These are phyloP conservation scores for Aspergillus olivimuriae DNA, from an alignment of 495 filamentous ascomycete species.

Conservation along the genomic window DNA sequence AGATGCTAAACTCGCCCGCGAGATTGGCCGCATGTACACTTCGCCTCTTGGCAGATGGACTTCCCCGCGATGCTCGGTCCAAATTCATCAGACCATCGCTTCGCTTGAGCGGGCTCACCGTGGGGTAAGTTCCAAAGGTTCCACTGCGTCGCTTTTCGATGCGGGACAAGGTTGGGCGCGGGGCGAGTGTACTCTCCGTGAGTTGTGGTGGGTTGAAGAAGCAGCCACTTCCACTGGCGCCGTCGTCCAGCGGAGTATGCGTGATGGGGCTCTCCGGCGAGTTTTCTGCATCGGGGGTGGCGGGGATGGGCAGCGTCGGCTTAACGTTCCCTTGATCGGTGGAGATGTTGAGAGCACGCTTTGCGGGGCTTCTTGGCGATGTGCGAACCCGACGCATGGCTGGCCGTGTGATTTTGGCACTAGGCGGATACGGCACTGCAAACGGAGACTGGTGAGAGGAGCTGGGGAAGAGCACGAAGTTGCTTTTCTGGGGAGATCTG, in stretches of 20 bases:
- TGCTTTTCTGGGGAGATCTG: slow-evolving; percentile 31
- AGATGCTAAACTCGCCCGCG: slow-evolving; percentile 61
- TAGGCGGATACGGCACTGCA: slow-evolving; percentile 46
- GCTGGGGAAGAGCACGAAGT: slow-evolving; percentile 43
- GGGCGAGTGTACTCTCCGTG: slow-evolving; percentile 42
- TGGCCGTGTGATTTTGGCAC: slow-evolving; percentile 42
- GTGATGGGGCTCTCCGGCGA: slow-evolving; percentile 22
- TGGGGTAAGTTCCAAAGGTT: slow-evolving; percentile 43
- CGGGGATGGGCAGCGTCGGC: slow-evolving; percentile 32
- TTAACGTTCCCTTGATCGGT: slow-evolving; percentile 64
- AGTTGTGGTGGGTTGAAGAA: slow-evolving; percentile 34
- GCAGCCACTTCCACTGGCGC: slow-evolving; percentile 33
- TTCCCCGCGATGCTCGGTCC: slow-evolving; percentile 69
- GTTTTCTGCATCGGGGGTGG: slow-evolving; percentile 52
- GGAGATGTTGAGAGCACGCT: slow-evolving; percentile 64
- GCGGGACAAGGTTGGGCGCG: slow-evolving; percentile 37
- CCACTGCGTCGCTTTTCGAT: slow-evolving; percentile 44
- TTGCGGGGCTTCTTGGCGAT: slow-evolving; percentile 68
- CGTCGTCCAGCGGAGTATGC: slow-evolving; percentile 36
- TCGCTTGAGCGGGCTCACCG: slow-evolving; percentile 84
- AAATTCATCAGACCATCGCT: slow-evolving; percentile 86
- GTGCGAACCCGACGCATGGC: slow-evolving; percentile 50
- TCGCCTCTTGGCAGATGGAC: slow-evolving; percentile 79
- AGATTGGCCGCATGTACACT: slow-evolving; percentile 67
- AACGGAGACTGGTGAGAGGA: slow-evolving; percentile 45